phyloP scores from a whole-genome alignment of 23 red algal species.

The Gracilaria vermiculophylla region DNA sequence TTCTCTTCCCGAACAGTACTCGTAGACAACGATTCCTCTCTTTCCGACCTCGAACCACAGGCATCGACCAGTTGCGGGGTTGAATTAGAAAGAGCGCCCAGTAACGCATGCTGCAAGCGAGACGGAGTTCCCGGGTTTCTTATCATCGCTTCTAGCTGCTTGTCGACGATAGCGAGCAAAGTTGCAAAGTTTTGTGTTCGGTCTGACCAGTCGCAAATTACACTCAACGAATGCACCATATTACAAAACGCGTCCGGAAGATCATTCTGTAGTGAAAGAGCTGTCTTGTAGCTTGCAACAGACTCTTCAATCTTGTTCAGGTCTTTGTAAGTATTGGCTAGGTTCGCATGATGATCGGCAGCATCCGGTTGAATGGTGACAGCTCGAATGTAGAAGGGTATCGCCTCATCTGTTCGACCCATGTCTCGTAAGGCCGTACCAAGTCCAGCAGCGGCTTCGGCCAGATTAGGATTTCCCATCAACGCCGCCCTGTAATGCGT shows the following conservation, averaged over 20 bases:
- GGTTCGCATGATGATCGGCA: slow-evolving; percentile 57
- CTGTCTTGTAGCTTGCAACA: slow-evolving; percentile 46
- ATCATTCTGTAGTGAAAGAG: slow-evolving; percentile 45
- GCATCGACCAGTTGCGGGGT: slow-evolving; percentile 65
- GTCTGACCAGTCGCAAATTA: slow-evolving; percentile 70
- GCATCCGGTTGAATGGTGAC: slow-evolving; percentile 52
- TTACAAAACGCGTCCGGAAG: slow-evolving; percentile 70
- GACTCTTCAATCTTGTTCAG: slow-evolving; percentile 60
- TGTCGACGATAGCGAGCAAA: slow-evolving; percentile 47
- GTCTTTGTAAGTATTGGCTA: slow-evolving; percentile 77
- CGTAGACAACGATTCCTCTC: slow-evolving; percentile 4
- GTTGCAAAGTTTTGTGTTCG: slow-evolving; percentile 62
- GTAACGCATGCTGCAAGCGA: slow-evolving; percentile 26
- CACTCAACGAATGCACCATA: slow-evolving; percentile 65
- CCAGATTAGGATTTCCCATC: slow-evolving; percentile 42
- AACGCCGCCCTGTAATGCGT: slow-evolving; percentile 63
- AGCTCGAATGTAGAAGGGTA: slow-evolving; percentile 40
- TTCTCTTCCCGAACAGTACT: slow-evolving; percentile 13
- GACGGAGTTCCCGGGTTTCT: slow-evolving; percentile 44
- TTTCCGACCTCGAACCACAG: slow-evolving; percentile 54
- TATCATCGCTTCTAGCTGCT: slow-evolving; percentile 44
- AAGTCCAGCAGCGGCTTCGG: slow-evolving; percentile 62
- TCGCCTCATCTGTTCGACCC: slow-evolving; percentile 64
- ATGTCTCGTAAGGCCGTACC: slow-evolving; percentile 66
- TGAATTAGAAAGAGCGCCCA: slow-evolving; percentile 55